These are phyloP conservation scores for Aspergillaceae sp. DNA, from an alignment of 2,329 filamentous ascomycete species.

Conservation along the genomic window DNA sequence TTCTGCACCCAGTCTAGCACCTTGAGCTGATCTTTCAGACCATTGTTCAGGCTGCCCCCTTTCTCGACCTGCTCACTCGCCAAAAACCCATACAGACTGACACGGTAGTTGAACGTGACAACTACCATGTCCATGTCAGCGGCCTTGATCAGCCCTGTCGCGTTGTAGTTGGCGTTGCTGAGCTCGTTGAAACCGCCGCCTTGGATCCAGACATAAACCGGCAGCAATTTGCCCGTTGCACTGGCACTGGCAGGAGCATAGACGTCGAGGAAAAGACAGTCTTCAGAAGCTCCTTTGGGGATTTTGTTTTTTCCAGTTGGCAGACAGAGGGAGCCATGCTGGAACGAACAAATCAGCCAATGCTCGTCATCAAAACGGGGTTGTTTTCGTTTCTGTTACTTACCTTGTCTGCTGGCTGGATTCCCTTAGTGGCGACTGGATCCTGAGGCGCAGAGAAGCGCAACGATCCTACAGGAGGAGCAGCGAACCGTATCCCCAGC, in stretches of 20 bases:
- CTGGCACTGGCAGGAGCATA: conserved; percentile 25
- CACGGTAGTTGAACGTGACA: conserved; percentile 67
- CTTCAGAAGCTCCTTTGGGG: conserved; percentile 39
- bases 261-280: conserved; percentile 37
- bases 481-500: conserved; percentile 68
- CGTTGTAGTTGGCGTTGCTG: conserved; percentile 53
- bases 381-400: conserved; percentile 3
- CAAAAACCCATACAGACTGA: conserved; percentile 66
- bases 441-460: conserved; percentile 61
- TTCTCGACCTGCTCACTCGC: conserved; percentile 46
- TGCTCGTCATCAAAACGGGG: too few species aligned
- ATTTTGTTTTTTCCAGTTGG: conserved; percentile 59
- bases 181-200: conserved; percentile 56
- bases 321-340: conserved; percentile 50
- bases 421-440: conserved; percentile 40
- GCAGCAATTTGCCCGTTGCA: conserved; percentile 41
- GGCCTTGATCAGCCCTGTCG: conserved; percentile 51
- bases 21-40: conserved; percentile 61
- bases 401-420: conserved; percentile 50
- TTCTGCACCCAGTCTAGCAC: conserved; percentile 61
- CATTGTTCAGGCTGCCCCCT: conserved; percentile 55
- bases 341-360: conserved; percentile 4
- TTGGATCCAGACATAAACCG: conserved; percentile 56
- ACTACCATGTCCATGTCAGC: conserved; percentile 55
- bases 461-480: conserved; percentile 55